phyloP scores from a whole-genome alignment of 192 early-diverging fungal genomes.

The Gorgonomyces haynaldii region DNA sequence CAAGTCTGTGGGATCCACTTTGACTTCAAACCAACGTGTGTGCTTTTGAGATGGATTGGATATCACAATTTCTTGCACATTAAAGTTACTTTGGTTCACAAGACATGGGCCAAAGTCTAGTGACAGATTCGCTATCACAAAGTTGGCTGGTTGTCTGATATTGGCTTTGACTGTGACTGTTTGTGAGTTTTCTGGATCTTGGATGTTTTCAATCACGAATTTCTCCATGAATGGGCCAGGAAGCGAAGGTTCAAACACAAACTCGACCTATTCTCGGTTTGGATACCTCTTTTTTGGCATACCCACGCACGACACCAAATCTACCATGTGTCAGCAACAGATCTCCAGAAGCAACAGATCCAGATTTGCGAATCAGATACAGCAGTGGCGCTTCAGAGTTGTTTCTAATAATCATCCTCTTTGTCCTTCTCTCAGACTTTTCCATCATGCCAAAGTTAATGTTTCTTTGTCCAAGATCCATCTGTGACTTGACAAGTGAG shows the following conservation, averaged over 20 bases:
- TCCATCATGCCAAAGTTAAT: conserved; percentile 94
- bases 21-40: conserved; percentile 65
- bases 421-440: conserved; percentile 67
- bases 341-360: conserved; percentile 87
- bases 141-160: conserved; percentile 77
- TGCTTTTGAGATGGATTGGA: conserved; percentile 72
- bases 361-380: conserved; percentile 87
- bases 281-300: conserved; percentile 81
- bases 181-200: conserved; percentile 71
- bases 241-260: conserved; percentile 86
- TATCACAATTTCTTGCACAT: conserved; percentile 54
- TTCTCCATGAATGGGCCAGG: conserved; percentile 77
- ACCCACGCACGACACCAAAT: conserved; percentile 79
- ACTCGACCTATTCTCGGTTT: too few relatives aligned
- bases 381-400: conserved; percentile 79
- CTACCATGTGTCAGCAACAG: conserved; percentile 66
- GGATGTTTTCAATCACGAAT: conserved; percentile 77
- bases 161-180: conserved; percentile 75
- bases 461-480: conserved; percentile 91
- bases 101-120: conserved; percentile 69
- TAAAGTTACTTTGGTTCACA: conserved; percentile 37
- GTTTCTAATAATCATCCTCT: conserved; percentile 81
- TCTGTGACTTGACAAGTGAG: conserved; percentile 67
- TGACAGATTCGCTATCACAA: conserved; percentile 59
- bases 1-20: conserved; percentile 60